phyloP scores from a whole-genome alignment of 1,284 basidiomycete genomes.

The Macrocystidia cucumis region DNA sequence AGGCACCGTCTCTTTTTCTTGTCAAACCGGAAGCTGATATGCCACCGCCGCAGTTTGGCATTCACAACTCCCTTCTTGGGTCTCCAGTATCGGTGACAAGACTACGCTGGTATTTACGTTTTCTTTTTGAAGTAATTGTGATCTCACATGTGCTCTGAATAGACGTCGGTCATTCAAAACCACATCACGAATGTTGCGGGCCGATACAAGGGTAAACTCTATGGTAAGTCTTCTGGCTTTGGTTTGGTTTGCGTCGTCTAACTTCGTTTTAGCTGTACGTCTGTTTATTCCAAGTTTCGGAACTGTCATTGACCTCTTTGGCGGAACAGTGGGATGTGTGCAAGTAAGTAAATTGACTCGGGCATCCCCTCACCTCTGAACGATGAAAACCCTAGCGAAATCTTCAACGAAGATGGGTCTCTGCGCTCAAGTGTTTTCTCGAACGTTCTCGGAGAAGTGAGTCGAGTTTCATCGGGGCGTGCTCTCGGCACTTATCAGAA shows the following conservation, averaged over 20 bases:
- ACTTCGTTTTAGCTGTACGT: conserved; percentile 7
- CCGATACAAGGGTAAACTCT: conserved; percentile 33
- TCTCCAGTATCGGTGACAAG: conserved; percentile 23
- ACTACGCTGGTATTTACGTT: conserved; percentile 19
- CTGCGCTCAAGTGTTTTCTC: conserved; percentile 7
- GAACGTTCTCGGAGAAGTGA: conserved; percentile 7
- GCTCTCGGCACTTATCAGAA: neutral
- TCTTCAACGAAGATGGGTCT: conserved; percentile 8
- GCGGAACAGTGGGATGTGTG: conserved; percentile 8
- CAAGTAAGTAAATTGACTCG: conserved; percentile 2
- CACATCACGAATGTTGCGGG: conserved; percentile 31
- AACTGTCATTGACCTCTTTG: neutral
- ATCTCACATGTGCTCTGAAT: neutral
- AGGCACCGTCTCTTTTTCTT: neutral
- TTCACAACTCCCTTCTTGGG: conserved; percentile 41
- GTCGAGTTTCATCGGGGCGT: neutral
- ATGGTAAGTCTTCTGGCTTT: conserved; percentile 17
- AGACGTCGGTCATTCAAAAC: conserved; percentile 31
- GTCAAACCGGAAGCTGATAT: neutral
- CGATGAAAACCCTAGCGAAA: conserved; percentile 7
- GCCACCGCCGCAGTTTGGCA: conserved; percentile 30
- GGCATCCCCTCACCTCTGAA: neutral
- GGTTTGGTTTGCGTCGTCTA: neutral
- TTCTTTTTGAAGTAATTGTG: neutral
- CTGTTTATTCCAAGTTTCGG: conserved; percentile 1